Percentiles rank a stretch among this genome's conserved stretches.
Conservation (phyloP, 768 basidiomycete species). For the Mycena vulgaris region DNA sequence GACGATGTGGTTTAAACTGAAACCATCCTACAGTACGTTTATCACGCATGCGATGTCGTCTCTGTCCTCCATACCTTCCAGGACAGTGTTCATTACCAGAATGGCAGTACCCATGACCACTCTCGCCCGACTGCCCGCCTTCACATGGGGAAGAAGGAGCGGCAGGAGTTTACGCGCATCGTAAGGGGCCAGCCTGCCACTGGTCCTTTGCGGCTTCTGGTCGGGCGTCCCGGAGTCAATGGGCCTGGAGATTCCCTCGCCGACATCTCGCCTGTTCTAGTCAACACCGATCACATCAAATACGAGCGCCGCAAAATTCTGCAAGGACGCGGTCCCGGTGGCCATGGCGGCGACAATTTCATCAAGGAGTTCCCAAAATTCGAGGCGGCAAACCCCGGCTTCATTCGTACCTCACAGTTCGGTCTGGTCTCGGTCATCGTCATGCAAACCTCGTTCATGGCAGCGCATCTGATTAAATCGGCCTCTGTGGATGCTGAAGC, state of each 20-base stretch:
- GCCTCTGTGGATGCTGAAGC: background rate
- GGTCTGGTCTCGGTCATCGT: background rate
- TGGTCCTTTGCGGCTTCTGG: background rate
- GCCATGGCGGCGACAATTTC: background rate
- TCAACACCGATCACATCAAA: background rate
- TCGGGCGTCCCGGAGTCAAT: background rate
- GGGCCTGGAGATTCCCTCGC: constrained; percentile 3
- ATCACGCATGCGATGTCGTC: background rate
- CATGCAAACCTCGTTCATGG: constrained; percentile 16
- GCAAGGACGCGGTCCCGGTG: background rate
- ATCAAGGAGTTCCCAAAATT: background rate
- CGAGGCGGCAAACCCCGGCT: background rate
- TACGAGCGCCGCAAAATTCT: background rate
- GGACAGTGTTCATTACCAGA: background rate
- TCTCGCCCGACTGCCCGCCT: background rate
- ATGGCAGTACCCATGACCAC: background rate
- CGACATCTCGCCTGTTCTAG: background rate
- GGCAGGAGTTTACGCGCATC: background rate
- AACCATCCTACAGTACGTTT: too few relatives aligned
- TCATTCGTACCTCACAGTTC: background rate
- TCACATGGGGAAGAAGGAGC: background rate
- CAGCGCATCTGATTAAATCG: background rate
- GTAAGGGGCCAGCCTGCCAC: background rate
- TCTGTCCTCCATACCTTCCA: background rate
- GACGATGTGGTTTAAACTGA: too few relatives aligned